Percentiles rank a stretch among this genome's conserved stretches.
These are phyloP conservation scores for Clathrus columnatus DNA, from an alignment of 768 basidiomycete species.

Conservation along the genomic window DNA sequence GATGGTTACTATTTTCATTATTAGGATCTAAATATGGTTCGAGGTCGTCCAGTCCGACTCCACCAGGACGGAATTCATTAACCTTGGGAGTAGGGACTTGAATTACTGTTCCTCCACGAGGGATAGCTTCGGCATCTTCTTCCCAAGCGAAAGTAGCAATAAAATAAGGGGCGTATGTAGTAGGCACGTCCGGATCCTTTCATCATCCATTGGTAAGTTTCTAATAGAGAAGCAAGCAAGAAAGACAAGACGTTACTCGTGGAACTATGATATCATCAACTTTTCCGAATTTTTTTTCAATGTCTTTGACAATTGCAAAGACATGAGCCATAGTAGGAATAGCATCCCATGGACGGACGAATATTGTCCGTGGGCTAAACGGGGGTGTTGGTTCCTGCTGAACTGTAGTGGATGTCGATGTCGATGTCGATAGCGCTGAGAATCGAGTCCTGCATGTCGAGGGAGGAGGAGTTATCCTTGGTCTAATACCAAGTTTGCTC, in stretches of 20 bases:
- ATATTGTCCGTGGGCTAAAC: constrained; percentile 22
- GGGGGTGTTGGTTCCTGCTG: background rate
- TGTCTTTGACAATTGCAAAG: constrained; percentile 40
- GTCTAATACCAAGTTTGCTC: background rate
- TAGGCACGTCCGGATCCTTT: constrained; percentile 41
- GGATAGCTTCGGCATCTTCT: constrained; percentile 30
- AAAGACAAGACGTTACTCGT: background rate
- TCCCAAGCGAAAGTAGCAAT: constrained; percentile 39
- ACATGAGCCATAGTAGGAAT: constrained; percentile 42
- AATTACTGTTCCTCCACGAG: constrained; percentile 22
- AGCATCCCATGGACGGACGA: constrained; percentile 32
- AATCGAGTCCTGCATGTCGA: background rate
- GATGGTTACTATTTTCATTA: background rate
- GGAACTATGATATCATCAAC: constrained; percentile 5
- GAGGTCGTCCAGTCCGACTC: constrained; percentile 26
- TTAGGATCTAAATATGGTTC: constrained; percentile 17
- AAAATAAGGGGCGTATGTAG: constrained; percentile 34
- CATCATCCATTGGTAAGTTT: background rate
- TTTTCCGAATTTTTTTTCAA: constrained; percentile 33
- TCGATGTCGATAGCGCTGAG: background rate
- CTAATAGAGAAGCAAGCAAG: background rate
- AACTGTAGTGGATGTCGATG: background rate
- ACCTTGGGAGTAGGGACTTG: constrained; percentile 22
- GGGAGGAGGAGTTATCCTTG: background rate
- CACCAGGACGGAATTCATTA: constrained; percentile 21